Percentiles rank a stretch among this genome's conserved stretches.
Evolutionary conservation across 108 stramenopile species (phyloP).

Genomic region (Conticribra weissflogii): DNA sequence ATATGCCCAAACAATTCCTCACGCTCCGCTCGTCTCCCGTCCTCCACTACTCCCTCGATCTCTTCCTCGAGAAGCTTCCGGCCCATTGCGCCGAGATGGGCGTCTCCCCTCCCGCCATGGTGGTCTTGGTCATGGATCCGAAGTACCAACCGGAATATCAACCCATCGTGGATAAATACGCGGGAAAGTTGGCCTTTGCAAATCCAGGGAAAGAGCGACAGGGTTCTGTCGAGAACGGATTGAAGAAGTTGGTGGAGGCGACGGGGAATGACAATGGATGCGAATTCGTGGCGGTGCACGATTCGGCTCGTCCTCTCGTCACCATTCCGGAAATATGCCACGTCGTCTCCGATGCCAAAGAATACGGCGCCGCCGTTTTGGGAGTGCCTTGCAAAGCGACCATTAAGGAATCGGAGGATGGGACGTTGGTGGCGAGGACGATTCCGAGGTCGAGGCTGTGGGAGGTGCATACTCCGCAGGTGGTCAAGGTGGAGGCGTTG

Average conservation of each 20-base stretch:
- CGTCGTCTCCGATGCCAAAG: slow-evolving; percentile 76
- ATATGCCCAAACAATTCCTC: slow-evolving; percentile 93
- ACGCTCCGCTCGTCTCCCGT: slow-evolving; percentile 77
- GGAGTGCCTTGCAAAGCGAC: slow-evolving; percentile 97
- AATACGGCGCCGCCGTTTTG: slow-evolving; percentile 89
- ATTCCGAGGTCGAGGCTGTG: slow-evolving; percentile 86
- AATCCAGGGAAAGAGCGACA: slow-evolving; percentile 94
- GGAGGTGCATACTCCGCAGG: slow-evolving; percentile 96
- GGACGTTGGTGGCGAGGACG: slow-evolving; percentile 73
- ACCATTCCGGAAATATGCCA: slow-evolving; percentile 78
- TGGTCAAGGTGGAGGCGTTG: slow-evolving; percentile 80
- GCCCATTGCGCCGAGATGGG: slow-evolving; percentile 30
- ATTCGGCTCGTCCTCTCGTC: slow-evolving; percentile 92
- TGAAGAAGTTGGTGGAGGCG: slow-evolving; percentile 63
- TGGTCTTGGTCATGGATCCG: slow-evolving; percentile 92
- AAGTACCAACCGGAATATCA: slow-evolving; percentile 86
- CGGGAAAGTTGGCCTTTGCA: slow-evolving; percentile 79
- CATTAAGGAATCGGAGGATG: slow-evolving; percentile 91
- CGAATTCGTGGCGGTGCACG: slow-evolving; percentile 87
- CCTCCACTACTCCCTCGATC: slow-evolving; percentile 88
- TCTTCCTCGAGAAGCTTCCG: slow-evolving; percentile 79
- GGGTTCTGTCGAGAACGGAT: slow-evolving; percentile 91
- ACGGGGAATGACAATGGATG: too few species aligned
- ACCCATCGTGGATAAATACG: slow-evolving; percentile 64
- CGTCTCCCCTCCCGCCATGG: slow-evolving; percentile 53